Evolutionary conservation across 2,329 filamentous ascomycete genomes (phyloP), one percentile per base, ranked within the genome.

Genomic region (Ascochyta fabae): DNA sequence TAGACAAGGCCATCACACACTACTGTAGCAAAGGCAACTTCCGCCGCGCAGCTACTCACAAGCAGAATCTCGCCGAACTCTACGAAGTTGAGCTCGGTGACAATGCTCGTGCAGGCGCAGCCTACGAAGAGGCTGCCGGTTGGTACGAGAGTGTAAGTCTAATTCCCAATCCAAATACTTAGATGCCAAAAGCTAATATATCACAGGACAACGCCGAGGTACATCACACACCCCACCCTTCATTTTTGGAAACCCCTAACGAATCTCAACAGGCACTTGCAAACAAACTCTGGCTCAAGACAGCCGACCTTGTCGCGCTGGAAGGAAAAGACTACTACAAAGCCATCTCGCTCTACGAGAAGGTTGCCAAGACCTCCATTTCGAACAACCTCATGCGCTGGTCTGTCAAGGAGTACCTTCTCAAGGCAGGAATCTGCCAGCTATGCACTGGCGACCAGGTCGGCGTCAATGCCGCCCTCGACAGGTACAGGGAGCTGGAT

Each of bases 341-440:
- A 39, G 70, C 72, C 31, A 74, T 75, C 48, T 68, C 67, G 29
- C 65, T 75, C 65, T 97, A 90, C 79, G 94, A 98, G 76, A 88
- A 89, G 70, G 91, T 97, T 44, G 90, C 92, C 38, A 83, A 85
- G 53, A 84, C 85, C 39, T 89, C 89, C 33, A 87, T 96, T 68
- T 88, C 88, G 76, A 97, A 96, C 81, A 95, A 96, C 76, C 82
- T 96, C 8, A 74, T 74, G 72, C 69, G 72, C 53, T 75, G 71
- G 71, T 75, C 72, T 8, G 92, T 98, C 61, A 98, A 97, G 78
- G 92, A 97, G 64, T 97, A 97, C 79, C 88, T 97, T 70, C 84
- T 98, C 70, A 96, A 97, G 80, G 91, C 92, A 0, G 93, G 92
- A 29, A 90, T 98, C 72, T 97, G 93, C 80, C 89, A 96, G 74